Percentiles rank a stretch among this genome's conserved stretches.
Conservation (phyloP, 2,329 filamentous ascomycete species). For the Ceratocystis alfenasii region DNA sequence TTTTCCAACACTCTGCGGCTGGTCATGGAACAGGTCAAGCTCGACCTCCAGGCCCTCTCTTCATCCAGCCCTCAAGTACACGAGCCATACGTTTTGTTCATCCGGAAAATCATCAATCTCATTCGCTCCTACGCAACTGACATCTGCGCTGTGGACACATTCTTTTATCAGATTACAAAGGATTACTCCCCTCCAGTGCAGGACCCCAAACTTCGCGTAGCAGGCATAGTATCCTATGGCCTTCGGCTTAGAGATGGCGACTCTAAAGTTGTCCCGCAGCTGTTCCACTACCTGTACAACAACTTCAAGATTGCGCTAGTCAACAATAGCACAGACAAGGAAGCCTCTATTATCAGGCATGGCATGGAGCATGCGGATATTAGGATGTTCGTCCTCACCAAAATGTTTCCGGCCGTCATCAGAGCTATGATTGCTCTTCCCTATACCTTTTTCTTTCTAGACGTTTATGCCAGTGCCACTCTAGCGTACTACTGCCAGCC, state of each 20-base stretch:
- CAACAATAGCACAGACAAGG: constrained; percentile 37
- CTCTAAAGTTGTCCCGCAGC: constrained; percentile 34
- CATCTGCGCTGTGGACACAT: constrained; percentile 42
- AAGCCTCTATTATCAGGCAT: constrained; percentile 35
- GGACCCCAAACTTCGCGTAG: constrained; percentile 46
- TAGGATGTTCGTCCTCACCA: constrained; percentile 37
- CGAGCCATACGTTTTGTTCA: constrained; percentile 38
- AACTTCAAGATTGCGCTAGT: constrained; percentile 45
- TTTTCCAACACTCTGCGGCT: constrained; percentile 35
- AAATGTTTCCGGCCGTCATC: constrained; percentile 45
- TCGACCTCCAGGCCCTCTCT: constrained; percentile 35
- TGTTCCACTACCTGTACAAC: constrained; percentile 47
- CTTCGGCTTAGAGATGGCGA: constrained; percentile 44
- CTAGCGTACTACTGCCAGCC: constrained; percentile 24
- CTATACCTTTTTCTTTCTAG: constrained; percentile 38
- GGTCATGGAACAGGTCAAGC: constrained; percentile 44
- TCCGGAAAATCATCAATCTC: constrained; percentile 40
- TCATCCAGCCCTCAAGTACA: constrained; percentile 33
- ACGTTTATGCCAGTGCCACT: constrained; percentile 39
- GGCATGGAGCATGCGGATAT: constrained; percentile 38
- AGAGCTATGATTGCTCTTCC: constrained; percentile 29
- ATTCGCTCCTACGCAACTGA: constrained; percentile 44
- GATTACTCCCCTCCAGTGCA: constrained; percentile 45
- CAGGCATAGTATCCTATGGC: constrained; percentile 44
- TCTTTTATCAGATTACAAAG: constrained; percentile 44